Base-by-base conservation (phyloP, 164 flowering plant species). In the Kingdonia uniflora region DNA sequence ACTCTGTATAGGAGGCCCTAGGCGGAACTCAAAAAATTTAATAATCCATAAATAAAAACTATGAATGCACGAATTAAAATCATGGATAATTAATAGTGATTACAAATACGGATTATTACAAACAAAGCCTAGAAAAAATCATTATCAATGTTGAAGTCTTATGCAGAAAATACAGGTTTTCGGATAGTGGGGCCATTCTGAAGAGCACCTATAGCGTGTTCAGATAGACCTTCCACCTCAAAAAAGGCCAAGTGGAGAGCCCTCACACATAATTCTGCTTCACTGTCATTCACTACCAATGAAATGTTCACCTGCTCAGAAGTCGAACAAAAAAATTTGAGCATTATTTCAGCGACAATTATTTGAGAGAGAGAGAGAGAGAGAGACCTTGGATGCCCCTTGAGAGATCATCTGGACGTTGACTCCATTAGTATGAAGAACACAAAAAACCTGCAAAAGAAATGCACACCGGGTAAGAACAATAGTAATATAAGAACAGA, bases 331-430 rank as follows among this genome's bases (percentile, higher is more conserved):
- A 55, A 10, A 20, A 11, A 11, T 14, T 37, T 6, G 17, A 23
- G 8, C 8, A 29, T 29, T 29, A 3, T 8, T 8, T 29, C 4
- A 29, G 8, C 4, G 4, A 3, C 4, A 29, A 29, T 3, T 4
- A 29, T 29, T 29, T 29, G 35, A 29, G 35, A 29, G 35, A 29
- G 8, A 29, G 8, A 3, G 35, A 29, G 8, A 8, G 35, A 29
- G 35, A 61, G 37, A 53, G 46, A 89, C 95, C 92, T 92, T 92
- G 1, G 98, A 92, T 59, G 98, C 98, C 37, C 96, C 98, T 71
- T 92, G 98, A 23, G 98, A 92, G 67, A 92, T 92, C 98, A 92
- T 92, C 66, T 92, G 98, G 43, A 92, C 98, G 67, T 85, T 92
- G 48, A 84, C 84, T 48, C 84, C 84, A 58, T 69, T 78, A 8